Conservation (phyloP, 202 grass and related monocot genomes). For the Setaria viridis region DNA sequence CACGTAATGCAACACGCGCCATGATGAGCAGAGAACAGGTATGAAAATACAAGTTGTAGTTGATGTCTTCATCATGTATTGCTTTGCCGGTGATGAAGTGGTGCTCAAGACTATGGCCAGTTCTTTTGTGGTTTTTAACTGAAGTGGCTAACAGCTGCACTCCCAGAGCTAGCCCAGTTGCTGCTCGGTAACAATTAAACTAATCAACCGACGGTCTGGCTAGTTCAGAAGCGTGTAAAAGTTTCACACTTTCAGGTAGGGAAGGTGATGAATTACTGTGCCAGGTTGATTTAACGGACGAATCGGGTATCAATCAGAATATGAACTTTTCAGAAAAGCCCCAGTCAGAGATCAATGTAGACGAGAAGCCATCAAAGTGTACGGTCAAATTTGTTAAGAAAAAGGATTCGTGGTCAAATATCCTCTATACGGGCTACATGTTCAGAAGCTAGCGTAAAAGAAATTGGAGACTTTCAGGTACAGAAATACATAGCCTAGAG, state of each 20-base stretch:
- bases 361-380: neutral
- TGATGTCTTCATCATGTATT: neutral
- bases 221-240: neutral
- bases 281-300: slow-evolving; percentile 16
- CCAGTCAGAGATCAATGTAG: neutral
- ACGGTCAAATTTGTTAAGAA: neutral
- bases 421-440: neutral
- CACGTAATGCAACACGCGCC: slow-evolving; percentile 18
- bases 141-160: neutral
- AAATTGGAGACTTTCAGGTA: neutral
- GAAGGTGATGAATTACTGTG: neutral
- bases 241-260: neutral
- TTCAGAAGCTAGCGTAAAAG: slow-evolving; percentile 1
- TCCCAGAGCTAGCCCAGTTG: neutral
- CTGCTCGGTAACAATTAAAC: slow-evolving; percentile 11
- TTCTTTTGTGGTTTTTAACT: neutral
- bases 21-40: neutral
- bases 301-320: neutral
- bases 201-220: neutral
- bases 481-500: neutral
- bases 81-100: neutral
- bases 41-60: neutral
- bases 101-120: neutral
- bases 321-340: neutral
- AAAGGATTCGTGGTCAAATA: neutral